Conservation (phyloP, 2,329 filamentous ascomycete species). For the Anthostomella pinea region DNA sequence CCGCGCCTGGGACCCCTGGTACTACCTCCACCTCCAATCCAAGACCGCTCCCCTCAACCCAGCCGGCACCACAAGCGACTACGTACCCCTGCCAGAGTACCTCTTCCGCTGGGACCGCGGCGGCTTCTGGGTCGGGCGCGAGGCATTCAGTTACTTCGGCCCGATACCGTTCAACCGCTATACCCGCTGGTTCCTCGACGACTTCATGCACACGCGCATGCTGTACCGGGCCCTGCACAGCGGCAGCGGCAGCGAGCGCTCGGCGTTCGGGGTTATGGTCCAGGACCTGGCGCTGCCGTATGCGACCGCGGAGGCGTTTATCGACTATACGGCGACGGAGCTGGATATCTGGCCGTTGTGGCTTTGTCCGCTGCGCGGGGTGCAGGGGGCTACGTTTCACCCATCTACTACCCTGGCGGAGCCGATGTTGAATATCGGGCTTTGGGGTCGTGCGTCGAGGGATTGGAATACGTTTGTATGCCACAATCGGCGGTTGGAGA, state of each 20-base stretch:
- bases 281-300: conserved; percentile 64
- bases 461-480: conserved; percentile 57
- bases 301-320: conserved; percentile 46
- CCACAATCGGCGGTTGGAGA: conserved; percentile 70
- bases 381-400: conserved; percentile 52
- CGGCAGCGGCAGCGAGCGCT: conserved; percentile 61
- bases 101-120: conserved; percentile 75
- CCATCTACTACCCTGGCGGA: conserved; percentile 41
- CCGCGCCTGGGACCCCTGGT: conserved; percentile 68
- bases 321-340: conserved; percentile 51
- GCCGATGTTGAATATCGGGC: conserved; percentile 60
- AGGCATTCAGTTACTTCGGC: conserved; percentile 65
- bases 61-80: conserved; percentile 41
- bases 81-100: conserved; percentile 68
- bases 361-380: conserved; percentile 54
- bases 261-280: too few species aligned
- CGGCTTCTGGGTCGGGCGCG: conserved; percentile 69
- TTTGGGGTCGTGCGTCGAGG: conserved; percentile 75
- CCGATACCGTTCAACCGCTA: conserved; percentile 62
- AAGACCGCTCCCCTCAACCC: conserved; percentile 22
- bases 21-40: conserved; percentile 67
- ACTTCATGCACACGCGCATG: conserved; percentile 72
- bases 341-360: conserved; percentile 59
- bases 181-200: conserved; percentile 67
- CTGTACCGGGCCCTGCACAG: conserved; percentile 70